Percentiles rank a stretch among this genome's conserved stretches.
Conservation (phyloP, 305 asterid species). For the Fraxinus velutina region DNA sequence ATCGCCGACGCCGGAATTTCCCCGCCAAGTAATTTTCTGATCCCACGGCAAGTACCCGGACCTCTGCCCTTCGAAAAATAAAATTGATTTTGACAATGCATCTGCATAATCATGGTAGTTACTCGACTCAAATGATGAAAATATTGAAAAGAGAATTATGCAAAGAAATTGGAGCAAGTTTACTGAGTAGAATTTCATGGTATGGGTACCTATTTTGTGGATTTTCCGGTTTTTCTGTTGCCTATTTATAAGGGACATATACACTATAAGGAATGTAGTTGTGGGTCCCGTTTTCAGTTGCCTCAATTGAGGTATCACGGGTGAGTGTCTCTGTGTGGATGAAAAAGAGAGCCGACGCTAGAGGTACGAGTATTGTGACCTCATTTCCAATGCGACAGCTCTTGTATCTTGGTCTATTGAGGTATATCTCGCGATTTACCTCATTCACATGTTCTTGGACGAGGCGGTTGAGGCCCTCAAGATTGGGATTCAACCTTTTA, state of each 20-base stretch:
- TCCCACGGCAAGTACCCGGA: conserved; percentile 77
- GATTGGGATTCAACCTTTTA: no score
- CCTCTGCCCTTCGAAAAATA: conserved; percentile 91
- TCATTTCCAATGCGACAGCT: not conserved
- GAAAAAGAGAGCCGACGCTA: not conserved
- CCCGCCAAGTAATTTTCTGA: conserved; percentile 79
- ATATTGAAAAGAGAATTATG: not conserved
- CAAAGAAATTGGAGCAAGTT: not conserved
- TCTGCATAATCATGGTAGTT: conserved; percentile 62
- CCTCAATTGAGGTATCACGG: not conserved
- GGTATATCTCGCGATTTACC: no score
- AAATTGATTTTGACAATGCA: conserved; percentile 69
- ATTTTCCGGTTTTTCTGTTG: not conserved
- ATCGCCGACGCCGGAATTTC: conserved; percentile 75
- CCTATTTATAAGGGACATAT: not conserved
- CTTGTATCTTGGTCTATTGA: no score
- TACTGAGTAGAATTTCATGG: not conserved
- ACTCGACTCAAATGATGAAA: not conserved
- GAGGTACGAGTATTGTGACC: not conserved
- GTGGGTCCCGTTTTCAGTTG: not conserved
- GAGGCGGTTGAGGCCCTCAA: no score
- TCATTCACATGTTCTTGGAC: no score
- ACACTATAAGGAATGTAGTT: not conserved
- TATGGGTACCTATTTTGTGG: not conserved
- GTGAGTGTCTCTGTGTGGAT: not conserved